Conservation (phyloP, 805 yeast species). For the Zygoascus tannicola region DNA sequence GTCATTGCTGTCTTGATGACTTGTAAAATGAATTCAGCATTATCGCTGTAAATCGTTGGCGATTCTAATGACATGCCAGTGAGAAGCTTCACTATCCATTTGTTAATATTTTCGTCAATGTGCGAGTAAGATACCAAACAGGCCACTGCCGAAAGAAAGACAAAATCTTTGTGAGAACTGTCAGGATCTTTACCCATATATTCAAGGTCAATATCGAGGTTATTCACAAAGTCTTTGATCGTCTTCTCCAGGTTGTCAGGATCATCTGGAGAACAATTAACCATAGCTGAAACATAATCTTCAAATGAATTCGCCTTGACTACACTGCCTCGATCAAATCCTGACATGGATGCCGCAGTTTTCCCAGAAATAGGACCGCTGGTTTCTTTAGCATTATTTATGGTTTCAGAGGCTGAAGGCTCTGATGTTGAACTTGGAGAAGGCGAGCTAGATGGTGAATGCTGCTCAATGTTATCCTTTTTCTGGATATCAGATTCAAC, state of each 20-base stretch:
- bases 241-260: background rate
- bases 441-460: background rate
- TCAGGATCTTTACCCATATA: background rate
- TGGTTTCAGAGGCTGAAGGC: background rate
- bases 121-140: background rate
- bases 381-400: background rate
- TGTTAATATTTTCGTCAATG: background rate
- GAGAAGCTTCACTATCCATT: conserved; percentile 2
- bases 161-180: background rate
- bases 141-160: background rate
- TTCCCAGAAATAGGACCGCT: background rate
- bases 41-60: background rate
- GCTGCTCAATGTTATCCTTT: too few relatives aligned
- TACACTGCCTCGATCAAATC: background rate
- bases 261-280: background rate
- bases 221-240: background rate
- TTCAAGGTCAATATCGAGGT: background rate
- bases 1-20: conserved; percentile 1
- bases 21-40: background rate
- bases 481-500: background rate
- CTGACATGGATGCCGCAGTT: background rate
- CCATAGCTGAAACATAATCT: background rate
- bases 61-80: background rate
- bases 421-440: background rate
- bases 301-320: background rate